These are phyloP conservation scores for Venturia effusa DNA, from an alignment of 2,329 filamentous ascomycete species.

Conservation along the genomic window DNA sequence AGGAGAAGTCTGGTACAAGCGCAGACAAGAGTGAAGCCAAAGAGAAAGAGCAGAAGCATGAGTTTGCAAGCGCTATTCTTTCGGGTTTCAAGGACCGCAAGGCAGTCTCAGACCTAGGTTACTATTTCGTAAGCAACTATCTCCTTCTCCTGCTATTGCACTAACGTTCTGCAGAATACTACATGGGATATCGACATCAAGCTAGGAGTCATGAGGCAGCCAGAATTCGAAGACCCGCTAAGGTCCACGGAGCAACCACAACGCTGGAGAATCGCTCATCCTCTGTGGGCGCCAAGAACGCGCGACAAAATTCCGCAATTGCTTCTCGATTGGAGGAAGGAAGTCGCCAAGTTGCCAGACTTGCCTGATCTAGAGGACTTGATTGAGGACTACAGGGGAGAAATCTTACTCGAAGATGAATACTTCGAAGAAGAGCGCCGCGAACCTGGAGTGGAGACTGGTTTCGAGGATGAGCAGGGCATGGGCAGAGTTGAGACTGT, in stretches of 20 bases:
- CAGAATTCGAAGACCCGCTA: not conserved
- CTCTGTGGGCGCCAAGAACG: not conserved
- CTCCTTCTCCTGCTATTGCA: not conserved
- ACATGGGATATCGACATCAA: not conserved
- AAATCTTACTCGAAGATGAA: not conserved
- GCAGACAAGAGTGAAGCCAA: not conserved
- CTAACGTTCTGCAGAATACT: not conserved
- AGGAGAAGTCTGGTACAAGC: not conserved
- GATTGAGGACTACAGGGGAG: not conserved
- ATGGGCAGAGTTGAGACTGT: not conserved
- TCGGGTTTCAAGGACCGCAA: not conserved
- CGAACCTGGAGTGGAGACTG: not conserved
- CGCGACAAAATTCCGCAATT: not conserved
- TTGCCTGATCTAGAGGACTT: not conserved
- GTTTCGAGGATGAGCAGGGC: not conserved
- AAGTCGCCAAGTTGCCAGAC: not conserved
- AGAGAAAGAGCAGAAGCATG: not conserved
- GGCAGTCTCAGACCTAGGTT: conserved; percentile 1
- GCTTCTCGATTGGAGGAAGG: not conserved
- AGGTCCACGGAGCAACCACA: too few species aligned
- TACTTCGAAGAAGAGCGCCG: not conserved
- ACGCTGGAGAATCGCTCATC: not conserved
- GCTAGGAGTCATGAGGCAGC: not conserved
- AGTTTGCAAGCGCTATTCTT: not conserved
- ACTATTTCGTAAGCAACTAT: not conserved